A percentile compares a stretch with the other conserved stretches of the same genome.
Conservation (phyloP, 1,139 yeast genomes). For the Yamadazyma triangularis region DNA sequence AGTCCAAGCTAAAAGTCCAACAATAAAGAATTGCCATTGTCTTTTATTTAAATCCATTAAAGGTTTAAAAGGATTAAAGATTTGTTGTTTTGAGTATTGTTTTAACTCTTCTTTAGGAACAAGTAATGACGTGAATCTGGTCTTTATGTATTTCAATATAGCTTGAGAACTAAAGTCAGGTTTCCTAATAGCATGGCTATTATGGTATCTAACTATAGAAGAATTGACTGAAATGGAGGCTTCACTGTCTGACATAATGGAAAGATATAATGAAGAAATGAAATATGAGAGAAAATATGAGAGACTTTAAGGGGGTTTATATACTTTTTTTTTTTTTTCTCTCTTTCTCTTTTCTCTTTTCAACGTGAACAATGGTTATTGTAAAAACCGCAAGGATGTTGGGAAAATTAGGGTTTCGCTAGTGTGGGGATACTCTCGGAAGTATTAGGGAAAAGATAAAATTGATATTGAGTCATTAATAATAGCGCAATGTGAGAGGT, state of each 20-base stretch:
- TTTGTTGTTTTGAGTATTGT: slow-evolving; percentile 23
- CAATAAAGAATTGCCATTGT: slow-evolving; percentile 34
- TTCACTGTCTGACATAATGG: background rate
- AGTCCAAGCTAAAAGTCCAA: slow-evolving; percentile 38
- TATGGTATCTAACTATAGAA: slow-evolving; percentile 13
- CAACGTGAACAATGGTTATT: too few species aligned
- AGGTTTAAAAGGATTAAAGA: slow-evolving; percentile 32
- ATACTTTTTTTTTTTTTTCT: too few species aligned
- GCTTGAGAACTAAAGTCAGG: slow-evolving; percentile 25
- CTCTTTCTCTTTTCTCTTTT: too few species aligned
- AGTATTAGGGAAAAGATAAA: too few species aligned
- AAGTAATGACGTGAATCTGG: slow-evolving; percentile 30
- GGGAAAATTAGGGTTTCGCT: too few species aligned
- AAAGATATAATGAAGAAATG: too few species aligned
- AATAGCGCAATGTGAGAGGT: too few species aligned
- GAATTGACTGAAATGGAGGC: background rate
- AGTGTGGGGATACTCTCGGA: too few species aligned
- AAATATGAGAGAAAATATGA: too few species aligned
- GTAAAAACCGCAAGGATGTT: too few species aligned
- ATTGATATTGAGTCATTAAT: too few species aligned
- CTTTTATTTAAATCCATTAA: slow-evolving; percentile 22
- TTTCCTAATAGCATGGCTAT: slow-evolving; percentile 27
- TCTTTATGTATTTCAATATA: slow-evolving; percentile 21
- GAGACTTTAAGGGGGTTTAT: too few species aligned
- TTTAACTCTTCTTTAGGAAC: slow-evolving; percentile 27